Evolutionary conservation across 1,284 basidiomycete species (phyloP).

Genomic region (Inonotus obliquus): DNA sequence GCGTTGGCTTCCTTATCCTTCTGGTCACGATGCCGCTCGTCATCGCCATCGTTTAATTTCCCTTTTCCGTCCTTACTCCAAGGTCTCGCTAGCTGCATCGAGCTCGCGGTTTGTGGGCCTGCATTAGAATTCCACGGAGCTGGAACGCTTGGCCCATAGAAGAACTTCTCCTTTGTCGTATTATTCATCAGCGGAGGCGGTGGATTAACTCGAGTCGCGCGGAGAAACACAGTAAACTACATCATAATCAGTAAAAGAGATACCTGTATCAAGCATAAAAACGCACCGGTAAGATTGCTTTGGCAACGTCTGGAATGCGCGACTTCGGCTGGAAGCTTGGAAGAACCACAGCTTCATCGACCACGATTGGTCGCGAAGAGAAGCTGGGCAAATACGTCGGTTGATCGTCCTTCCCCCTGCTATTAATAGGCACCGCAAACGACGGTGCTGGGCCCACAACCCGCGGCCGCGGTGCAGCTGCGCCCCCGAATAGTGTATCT

Average conservation of each 20-base stretch:
- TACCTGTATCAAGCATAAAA: background rate
- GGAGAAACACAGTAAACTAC: slow-evolving; percentile 49
- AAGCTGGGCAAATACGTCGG: slow-evolving; percentile 45
- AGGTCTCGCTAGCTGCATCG: slow-evolving; percentile 23
- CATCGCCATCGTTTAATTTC: slow-evolving; percentile 20
- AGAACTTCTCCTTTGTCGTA: slow-evolving; percentile 51
- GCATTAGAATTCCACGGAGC: slow-evolving; percentile 61
- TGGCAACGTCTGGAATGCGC: slow-evolving; percentile 56
- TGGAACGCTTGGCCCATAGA: slow-evolving; percentile 55
- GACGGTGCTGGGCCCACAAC: slow-evolving; percentile 51
- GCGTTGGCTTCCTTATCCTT: slow-evolving; percentile 32
- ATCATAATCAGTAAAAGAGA: slow-evolving; percentile 14
- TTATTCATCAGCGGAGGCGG: slow-evolving; percentile 47
- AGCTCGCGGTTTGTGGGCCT: slow-evolving; percentile 28
- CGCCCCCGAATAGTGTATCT: slow-evolving; percentile 55
- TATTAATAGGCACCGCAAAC: slow-evolving; percentile 36
- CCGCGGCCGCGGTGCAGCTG: slow-evolving; percentile 53
- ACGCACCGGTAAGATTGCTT: slow-evolving; percentile 58
- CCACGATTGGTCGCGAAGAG: slow-evolving; percentile 47
- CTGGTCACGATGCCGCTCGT: slow-evolving; percentile 21
- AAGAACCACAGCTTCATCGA: slow-evolving; percentile 47
- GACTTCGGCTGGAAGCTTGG: slow-evolving; percentile 49
- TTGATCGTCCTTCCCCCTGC: slow-evolving; percentile 31
- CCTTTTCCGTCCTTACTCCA: slow-evolving; percentile 27
- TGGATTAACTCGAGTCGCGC: slow-evolving; percentile 59